phyloP scores from a whole-genome alignment of 495 filamentous ascomycete genomes.

The Penicillium turbatum region DNA sequence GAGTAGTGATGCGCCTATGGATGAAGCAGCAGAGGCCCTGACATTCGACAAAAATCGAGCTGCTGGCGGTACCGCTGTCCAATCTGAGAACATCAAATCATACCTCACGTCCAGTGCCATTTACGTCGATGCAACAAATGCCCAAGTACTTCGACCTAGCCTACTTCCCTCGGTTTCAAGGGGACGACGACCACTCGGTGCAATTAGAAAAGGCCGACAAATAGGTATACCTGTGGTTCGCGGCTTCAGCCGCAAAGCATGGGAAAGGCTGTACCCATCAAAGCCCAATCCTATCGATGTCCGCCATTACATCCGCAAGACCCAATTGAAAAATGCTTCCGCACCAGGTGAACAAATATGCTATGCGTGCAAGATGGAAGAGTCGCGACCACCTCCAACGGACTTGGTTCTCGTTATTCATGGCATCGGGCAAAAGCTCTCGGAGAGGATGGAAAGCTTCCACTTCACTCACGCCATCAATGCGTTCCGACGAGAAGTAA shows the following conservation, averaged over 20 bases:
- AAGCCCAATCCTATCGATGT: slow-evolving; percentile 47
- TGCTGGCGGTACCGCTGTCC: slow-evolving; percentile 34
- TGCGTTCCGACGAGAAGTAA: slow-evolving; percentile 77
- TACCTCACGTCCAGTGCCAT: slow-evolving; percentile 74
- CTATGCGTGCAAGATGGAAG: slow-evolving; percentile 50
- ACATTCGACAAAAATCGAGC: slow-evolving; percentile 37
- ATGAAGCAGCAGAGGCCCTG: slow-evolving; percentile 4
- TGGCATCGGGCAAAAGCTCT: slow-evolving; percentile 96
- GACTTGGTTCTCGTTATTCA: slow-evolving; percentile 89
- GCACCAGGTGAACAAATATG: slow-evolving; percentile 38
- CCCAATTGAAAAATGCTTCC: slow-evolving; percentile 27
- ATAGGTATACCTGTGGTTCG: slow-evolving; percentile 84
- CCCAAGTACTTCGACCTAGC: slow-evolving; percentile 76
- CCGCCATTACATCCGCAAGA: slow-evolving; percentile 47
- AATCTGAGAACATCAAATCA: slow-evolving; percentile 36
- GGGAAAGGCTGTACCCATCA: slow-evolving; percentile 69
- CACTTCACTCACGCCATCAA: slow-evolving; percentile 97
- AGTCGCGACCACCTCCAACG: slow-evolving; percentile 69
- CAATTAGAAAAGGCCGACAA: slow-evolving; percentile 76
- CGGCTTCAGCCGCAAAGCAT: slow-evolving; percentile 73
- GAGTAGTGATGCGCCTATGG: slow-evolving; percentile 12
- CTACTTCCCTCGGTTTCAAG: slow-evolving; percentile 77
- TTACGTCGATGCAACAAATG: slow-evolving; percentile 68
- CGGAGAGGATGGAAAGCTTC: slow-evolving; percentile 90
- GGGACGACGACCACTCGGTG: slow-evolving; percentile 68